Conservation (phyloP, 345 rosid genomes). For the Ricinus communis region DNA sequence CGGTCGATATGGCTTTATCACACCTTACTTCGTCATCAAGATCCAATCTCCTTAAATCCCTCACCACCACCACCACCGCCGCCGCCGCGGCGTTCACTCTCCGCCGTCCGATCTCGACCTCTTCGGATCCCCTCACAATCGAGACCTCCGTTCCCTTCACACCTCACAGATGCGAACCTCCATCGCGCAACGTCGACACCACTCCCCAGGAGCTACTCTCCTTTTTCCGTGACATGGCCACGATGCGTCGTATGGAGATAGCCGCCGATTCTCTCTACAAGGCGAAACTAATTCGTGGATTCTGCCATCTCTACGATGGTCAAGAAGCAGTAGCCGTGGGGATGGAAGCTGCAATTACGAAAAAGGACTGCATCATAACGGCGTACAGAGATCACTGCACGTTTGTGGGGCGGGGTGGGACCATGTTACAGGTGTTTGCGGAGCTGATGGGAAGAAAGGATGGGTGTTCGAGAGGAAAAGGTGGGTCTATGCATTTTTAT, state of each 20-base stretch:
- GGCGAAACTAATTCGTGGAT: slow-evolving; percentile 96
- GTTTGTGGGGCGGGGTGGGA: slow-evolving; percentile 83
- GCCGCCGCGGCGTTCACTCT: slow-evolving; percentile 27
- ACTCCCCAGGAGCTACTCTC: slow-evolving; percentile 56
- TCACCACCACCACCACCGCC: slow-evolving; percentile 24
- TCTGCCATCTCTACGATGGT: slow-evolving; percentile 98
- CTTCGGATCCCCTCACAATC: slow-evolving; percentile 63
- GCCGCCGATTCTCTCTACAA: slow-evolving; percentile 98
- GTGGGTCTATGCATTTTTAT: slow-evolving; percentile 98
- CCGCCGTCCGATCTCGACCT: slow-evolving; percentile 70
- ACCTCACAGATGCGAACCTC: slow-evolving; percentile 74
- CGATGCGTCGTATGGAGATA: slow-evolving; percentile 95
- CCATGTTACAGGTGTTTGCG: slow-evolving; percentile 62
- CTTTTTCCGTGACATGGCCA: slow-evolving; percentile 82
- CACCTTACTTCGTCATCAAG: slow-evolving; percentile 37
- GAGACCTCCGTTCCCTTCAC: slow-evolving; percentile 92
- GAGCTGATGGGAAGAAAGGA: slow-evolving; percentile 93
- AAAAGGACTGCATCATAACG: slow-evolving; percentile 78
- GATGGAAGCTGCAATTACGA: slow-evolving; percentile 93
- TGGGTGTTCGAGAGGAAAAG: slow-evolving; percentile 89
- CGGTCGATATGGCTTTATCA: slow-evolving; percentile 64
- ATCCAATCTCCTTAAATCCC: slow-evolving; percentile 38
- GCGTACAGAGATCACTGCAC: slow-evolving; percentile 93
- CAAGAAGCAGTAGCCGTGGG: slow-evolving; percentile 95
- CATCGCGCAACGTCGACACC: slow-evolving; percentile 81